Evolutionary conservation across 1,284 basidiomycete species (phyloP).

Genomic region (Ustilago shanxiensis): DNA sequence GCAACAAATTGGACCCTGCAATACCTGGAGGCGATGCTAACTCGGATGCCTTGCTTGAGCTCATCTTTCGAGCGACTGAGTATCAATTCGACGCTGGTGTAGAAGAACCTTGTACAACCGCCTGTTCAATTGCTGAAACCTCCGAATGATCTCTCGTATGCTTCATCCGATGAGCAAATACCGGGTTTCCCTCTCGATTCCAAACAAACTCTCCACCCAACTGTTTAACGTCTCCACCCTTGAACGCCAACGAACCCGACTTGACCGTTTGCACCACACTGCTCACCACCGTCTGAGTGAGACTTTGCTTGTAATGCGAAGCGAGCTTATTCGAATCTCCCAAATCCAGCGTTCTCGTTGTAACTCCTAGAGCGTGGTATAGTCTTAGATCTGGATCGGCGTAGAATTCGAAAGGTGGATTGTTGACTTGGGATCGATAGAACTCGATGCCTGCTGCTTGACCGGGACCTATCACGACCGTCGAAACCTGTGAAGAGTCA

Average conservation of each 20-base stretch:
- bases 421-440: conserved; percentile 23
- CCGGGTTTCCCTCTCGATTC: conserved; percentile 13
- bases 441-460: conserved; percentile 18
- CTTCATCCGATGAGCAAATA: conserved; percentile 48
- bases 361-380: conserved; percentile 50
- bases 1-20: conserved; percentile 71
- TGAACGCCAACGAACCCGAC: conserved; percentile 27
- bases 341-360: conserved; percentile 23
- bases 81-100: neutral
- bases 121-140: conserved; percentile 25
- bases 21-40: conserved; percentile 19
- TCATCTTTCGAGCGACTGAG: conserved; percentile 14
- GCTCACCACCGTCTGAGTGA: conserved; percentile 9
- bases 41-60: neutral
- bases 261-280: conserved; percentile 33
- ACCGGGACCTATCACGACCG: conserved; percentile 47
- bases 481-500: conserved; percentile 13
- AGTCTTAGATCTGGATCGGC: conserved; percentile 40
- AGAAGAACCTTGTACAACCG: conserved; percentile 6
- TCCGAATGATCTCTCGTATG: conserved; percentile 49
- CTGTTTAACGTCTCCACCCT: conserved; percentile 53
- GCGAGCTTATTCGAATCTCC: conserved; percentile 30
- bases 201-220: conserved; percentile 50
- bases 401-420: conserved; percentile 33
- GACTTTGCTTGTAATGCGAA: conserved; percentile 27